Conservation (phyloP, 2,329 filamentous ascomycete species). For the Aspergillus sp. region DNA sequence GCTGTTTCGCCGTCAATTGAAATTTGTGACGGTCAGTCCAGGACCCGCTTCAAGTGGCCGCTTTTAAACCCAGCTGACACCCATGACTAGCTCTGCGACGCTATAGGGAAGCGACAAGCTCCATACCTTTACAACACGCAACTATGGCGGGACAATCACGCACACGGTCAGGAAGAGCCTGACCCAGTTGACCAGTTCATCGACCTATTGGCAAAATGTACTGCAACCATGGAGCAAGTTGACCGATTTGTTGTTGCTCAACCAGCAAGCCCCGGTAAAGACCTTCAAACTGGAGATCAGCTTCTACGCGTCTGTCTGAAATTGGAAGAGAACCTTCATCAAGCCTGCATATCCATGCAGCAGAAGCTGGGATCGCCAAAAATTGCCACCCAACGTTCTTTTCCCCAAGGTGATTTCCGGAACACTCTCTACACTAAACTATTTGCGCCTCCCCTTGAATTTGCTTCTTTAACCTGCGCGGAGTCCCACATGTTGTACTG, state of each 20-base stretch:
- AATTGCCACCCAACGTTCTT: neutral
- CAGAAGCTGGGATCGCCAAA: slow-evolving; percentile 15
- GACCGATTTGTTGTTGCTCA: slow-evolving; percentile 12
- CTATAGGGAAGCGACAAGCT: slow-evolving; percentile 19
- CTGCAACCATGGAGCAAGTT: slow-evolving; percentile 17
- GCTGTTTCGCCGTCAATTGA: slow-evolving; percentile 21
- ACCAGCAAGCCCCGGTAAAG: neutral
- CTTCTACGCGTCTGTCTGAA: slow-evolving; percentile 13
- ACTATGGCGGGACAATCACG: slow-evolving; percentile 1
- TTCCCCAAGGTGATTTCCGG: slow-evolving; percentile 12
- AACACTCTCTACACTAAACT: slow-evolving; percentile 13
- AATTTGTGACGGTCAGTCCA: slow-evolving; percentile 20
- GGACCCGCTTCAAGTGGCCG: neutral
- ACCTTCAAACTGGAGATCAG: slow-evolving; percentile 5
- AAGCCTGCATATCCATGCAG: slow-evolving; percentile 15
- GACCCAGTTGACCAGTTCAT: slow-evolving; percentile 21
- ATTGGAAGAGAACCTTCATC: slow-evolving; percentile 15
- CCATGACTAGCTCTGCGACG: slow-evolving; percentile 16
- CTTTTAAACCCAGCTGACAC: slow-evolving; percentile 1
- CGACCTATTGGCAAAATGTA: slow-evolving; percentile 18
- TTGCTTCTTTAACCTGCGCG: slow-evolving; percentile 17
- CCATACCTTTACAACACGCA: slow-evolving; percentile 14
- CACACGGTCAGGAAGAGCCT: neutral
- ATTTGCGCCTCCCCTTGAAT: slow-evolving; percentile 12
- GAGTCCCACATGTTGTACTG: slow-evolving; percentile 21